Percentiles rank a stretch among this genome's conserved stretches.
Evolutionary conservation across 2,329 filamentous ascomycete species (phyloP).

Genomic region (Emergomyces africanus): DNA sequence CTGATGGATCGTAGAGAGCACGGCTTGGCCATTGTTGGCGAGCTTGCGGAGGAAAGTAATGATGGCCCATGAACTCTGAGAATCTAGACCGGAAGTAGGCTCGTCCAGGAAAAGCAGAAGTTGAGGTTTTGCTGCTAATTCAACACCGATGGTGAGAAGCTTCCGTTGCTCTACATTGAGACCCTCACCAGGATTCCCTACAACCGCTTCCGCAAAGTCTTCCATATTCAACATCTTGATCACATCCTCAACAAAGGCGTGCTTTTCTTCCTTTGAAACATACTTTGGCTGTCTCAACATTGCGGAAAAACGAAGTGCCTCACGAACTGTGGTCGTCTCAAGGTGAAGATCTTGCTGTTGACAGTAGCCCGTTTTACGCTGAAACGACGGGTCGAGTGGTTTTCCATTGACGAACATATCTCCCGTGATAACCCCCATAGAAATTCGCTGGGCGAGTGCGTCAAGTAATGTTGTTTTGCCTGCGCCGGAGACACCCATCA

Average conservation of each 20-base stretch:
- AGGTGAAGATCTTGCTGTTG: conserved; percentile 68
- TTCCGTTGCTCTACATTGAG: conserved; percentile 50
- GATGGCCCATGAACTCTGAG: conserved; percentile 84
- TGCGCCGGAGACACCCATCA: conserved; percentile 52
- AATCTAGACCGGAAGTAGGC: conserved; percentile 82
- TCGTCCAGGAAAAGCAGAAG: conserved; percentile 83
- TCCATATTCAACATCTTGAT: conserved; percentile 82
- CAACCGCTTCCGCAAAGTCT: conserved; percentile 73
- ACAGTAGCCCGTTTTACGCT: conserved; percentile 54
- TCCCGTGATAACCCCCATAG: conserved; percentile 51
- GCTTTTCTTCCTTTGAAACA: conserved; percentile 59
- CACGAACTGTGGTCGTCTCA: conserved; percentile 70
- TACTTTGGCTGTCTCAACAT: conserved; percentile 66
- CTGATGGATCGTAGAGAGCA: conserved; percentile 89
- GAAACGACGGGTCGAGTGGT: conserved; percentile 44
- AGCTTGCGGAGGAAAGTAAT: conserved; percentile 72
- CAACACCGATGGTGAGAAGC: conserved; percentile 80
- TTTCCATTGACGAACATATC: conserved; percentile 54
- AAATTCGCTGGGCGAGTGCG: conserved; percentile 44
- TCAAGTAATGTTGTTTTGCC: conserved; percentile 52
- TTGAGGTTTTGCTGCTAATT: conserved; percentile 78
- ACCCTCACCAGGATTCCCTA: conserved; percentile 74
- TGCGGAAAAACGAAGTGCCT: conserved; percentile 75
- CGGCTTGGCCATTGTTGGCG: conserved; percentile 72
- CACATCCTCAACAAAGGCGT: conserved; percentile 75